A percentile compares a stretch with the other conserved stretches of the same genome.
Evolutionary conservation across 2,329 filamentous ascomycete genomes (phyloP).

Genomic region (Cryphonectria radicalis): DNA sequence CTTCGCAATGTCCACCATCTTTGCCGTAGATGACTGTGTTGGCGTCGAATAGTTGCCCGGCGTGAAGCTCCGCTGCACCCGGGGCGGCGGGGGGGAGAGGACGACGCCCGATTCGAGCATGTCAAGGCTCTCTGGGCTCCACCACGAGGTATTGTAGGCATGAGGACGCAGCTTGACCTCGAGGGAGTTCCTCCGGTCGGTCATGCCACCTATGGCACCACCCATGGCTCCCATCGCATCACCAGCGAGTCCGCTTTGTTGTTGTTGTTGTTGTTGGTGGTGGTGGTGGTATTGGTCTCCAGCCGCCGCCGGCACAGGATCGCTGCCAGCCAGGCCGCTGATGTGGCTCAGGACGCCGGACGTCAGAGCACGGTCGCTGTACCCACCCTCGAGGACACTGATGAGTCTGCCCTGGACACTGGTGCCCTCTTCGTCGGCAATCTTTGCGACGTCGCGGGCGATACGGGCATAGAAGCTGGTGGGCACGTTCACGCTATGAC

Average conservation of each 20-base stretch:
- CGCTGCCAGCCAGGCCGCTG: conserved; percentile 73
- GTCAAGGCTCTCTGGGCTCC: conserved; percentile 68
- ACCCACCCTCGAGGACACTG: conserved; percentile 94
- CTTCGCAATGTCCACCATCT: conserved; percentile 70
- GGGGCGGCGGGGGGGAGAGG: conserved; percentile 53
- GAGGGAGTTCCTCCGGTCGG: conserved; percentile 39
- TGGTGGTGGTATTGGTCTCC: conserved; percentile 40
- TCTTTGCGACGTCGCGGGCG: conserved; percentile 79
- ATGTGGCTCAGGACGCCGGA: conserved; percentile 91
- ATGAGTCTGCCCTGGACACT: conserved; percentile 83
- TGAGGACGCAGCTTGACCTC: conserved; percentile 39
- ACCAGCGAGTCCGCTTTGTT: conserved; percentile 51
- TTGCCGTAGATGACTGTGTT: conserved; percentile 85
- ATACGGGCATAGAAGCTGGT: conserved; percentile 96
- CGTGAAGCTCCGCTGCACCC: conserved; percentile 59
- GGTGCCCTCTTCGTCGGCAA: conserved; percentile 80
- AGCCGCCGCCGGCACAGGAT: conserved; percentile 39
- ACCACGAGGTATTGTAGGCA: conserved; percentile 73
- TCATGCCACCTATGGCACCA: conserved; percentile 33
- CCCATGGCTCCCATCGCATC: conserved; percentile 56
- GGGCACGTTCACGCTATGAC: conserved; percentile 93
- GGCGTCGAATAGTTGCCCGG: conserved; percentile 81
- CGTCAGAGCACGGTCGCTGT: conserved; percentile 87
- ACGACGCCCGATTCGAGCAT: conserved; percentile 67
- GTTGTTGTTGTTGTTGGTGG: conserved; percentile 34